Evolutionary conservation across 257 asterid species (phyloP).

Genomic region (Capsicum pubescens): DNA sequence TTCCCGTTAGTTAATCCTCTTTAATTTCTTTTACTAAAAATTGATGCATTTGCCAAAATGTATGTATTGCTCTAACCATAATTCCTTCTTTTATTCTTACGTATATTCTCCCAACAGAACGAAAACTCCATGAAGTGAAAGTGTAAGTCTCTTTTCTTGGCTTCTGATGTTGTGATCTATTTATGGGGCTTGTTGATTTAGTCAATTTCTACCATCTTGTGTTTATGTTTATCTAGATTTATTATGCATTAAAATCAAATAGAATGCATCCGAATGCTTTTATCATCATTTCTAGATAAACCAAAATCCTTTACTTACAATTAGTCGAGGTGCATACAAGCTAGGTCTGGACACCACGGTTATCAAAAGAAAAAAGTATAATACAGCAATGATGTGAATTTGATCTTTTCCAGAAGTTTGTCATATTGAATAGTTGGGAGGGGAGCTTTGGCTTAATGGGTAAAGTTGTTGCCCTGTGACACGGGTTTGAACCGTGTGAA

Average conservation of each 20-base stretch:
- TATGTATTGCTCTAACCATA: background rate
- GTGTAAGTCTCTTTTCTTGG: background rate
- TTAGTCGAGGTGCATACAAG: no score
- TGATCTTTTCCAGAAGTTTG: background rate
- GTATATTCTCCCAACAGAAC: background rate
- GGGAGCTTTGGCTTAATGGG: no score
- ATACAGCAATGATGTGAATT: background rate
- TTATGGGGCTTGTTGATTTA: background rate
- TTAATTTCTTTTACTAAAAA: background rate
- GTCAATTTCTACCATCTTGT: background rate
- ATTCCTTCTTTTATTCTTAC: background rate
- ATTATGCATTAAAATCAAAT: background rate
- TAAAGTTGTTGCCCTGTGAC: no score
- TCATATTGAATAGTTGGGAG: background rate
- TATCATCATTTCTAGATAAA: background rate
- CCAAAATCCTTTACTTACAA: background rate
- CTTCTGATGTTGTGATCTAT: background rate
- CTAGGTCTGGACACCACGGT: no score
- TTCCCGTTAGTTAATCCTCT: background rate
- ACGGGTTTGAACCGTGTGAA: no score
- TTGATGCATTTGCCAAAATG: background rate
- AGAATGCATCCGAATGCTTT: background rate
- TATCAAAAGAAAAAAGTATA: background rate
- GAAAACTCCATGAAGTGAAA: conserved; percentile 20
- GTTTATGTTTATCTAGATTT: background rate